A percentile compares a stretch with the other conserved stretches of the same genome.
phyloP scores from a whole-genome alignment of 495 filamentous ascomycete genomes.

The Chaetomium fimeti region DNA sequence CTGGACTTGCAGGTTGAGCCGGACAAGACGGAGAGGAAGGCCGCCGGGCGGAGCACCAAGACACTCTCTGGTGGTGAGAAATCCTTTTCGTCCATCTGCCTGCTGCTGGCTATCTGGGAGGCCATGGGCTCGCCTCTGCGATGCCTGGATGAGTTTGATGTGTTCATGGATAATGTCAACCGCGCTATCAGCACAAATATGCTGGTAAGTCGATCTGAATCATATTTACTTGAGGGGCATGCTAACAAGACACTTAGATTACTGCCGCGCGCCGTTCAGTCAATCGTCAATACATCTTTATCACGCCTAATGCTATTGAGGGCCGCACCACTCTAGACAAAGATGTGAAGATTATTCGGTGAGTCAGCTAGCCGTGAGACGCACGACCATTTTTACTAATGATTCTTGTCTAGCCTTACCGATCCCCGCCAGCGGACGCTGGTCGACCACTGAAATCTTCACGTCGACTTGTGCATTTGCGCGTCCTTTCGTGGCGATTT shows the following conservation, averaged over 20 bases:
- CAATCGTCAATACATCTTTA: slow-evolving; percentile 91
- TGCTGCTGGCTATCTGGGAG: slow-evolving; percentile 91
- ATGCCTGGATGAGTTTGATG: slow-evolving; percentile 97
- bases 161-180: slow-evolving; percentile 98
- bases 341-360: slow-evolving; percentile 86
- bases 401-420: slow-evolving; percentile 45
- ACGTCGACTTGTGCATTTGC: not conserved
- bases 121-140: slow-evolving; percentile 95
- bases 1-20: slow-evolving; percentile 81
- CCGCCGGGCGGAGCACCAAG: slow-evolving; percentile 74
- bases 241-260: slow-evolving; percentile 48
- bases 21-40: slow-evolving; percentile 66
- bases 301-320: slow-evolving; percentile 88
- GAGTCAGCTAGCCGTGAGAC: slow-evolving; percentile 36
- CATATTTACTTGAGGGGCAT: not conserved
- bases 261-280: slow-evolving; percentile 77
- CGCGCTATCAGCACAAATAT: slow-evolving; percentile 89
- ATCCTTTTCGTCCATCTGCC: slow-evolving; percentile 93
- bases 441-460: slow-evolving; percentile 34
- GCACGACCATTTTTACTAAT: slow-evolving; percentile 17
- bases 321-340: slow-evolving; percentile 61
- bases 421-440: slow-evolving; percentile 59
- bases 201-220: slow-evolving; percentile 62
- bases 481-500: slow-evolving; percentile 2
- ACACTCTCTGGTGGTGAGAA: slow-evolving; percentile 96